phyloP scores from a whole-genome alignment of 1,139 yeast genomes.

The Taphrina flavorubra region DNA sequence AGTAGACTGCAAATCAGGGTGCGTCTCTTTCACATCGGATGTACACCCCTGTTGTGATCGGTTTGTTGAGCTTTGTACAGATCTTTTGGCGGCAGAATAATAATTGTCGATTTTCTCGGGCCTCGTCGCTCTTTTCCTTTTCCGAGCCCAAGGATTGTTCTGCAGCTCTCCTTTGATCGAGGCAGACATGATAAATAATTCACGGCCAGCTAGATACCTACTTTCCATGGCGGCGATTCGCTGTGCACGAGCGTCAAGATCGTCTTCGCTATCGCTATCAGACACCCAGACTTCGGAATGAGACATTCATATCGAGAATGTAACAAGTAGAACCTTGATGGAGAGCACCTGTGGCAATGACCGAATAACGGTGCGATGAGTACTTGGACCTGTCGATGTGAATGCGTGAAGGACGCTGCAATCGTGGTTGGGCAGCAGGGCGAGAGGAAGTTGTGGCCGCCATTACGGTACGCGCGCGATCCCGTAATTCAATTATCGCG shows the following conservation, averaged over 20 bases:
- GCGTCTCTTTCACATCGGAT: not conserved
- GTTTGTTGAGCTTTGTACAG: conserved; percentile 5
- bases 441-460: not conserved
- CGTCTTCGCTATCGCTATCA: conserved; percentile 36
- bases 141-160: conserved; percentile 35
- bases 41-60: not conserved
- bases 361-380: no score
- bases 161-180: conserved; percentile 9
- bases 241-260: conserved; percentile 8
- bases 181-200: conserved; percentile 29
- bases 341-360: no score
- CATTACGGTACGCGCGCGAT: not conserved
- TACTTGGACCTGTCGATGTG: no score
- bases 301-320: conserved; percentile 13
- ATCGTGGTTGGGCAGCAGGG: not conserved
- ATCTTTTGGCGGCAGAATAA: conserved; percentile 3
- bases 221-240: conserved; percentile 19
- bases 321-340: not conserved
- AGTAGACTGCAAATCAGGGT: not conserved
- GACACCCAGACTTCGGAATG: conserved; percentile 23
- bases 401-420: no score
- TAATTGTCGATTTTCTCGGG: not conserved
- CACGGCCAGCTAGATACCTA: conserved; percentile 14
- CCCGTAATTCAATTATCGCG: not conserved
- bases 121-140: conserved; percentile 8